Percentiles rank a stretch among this genome's conserved stretches.
phyloP scores from a whole-genome alignment of 331 rosid genomes.

The Stylosanthes scabra region DNA sequence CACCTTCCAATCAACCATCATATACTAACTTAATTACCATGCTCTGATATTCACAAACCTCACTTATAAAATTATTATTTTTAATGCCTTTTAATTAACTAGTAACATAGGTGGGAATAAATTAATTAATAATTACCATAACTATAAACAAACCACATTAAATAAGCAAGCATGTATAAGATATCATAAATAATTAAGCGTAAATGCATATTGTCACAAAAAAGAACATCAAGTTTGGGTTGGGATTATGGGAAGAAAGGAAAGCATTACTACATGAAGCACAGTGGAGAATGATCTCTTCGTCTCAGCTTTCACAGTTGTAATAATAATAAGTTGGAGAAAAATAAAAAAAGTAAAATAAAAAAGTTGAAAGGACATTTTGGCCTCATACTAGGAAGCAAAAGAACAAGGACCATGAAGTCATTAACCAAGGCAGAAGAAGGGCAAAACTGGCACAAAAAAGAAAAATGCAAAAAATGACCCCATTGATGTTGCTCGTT shows the following conservation, averaged over 20 bases:
- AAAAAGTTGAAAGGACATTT: slow-evolving; percentile 45
- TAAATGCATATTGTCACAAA: background rate
- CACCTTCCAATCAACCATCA: background rate
- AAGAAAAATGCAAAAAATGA: background rate
- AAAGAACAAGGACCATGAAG: slow-evolving; percentile 42
- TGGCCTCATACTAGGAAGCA: slow-evolving; percentile 71
- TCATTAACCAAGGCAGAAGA: slow-evolving; percentile 43
- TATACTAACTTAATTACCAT: background rate
- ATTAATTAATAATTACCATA: background rate
- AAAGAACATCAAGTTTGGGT: background rate
- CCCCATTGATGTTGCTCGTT: slow-evolving; percentile 3
- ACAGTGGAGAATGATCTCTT: slow-evolving; percentile 20
- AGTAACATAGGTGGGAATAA: background rate
- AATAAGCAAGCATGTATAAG: background rate
- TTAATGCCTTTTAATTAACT: background rate
- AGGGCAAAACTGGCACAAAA: slow-evolving; percentile 46
- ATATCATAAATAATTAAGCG: slow-evolving; percentile 45
- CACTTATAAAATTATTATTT: background rate
- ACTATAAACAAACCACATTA: background rate
- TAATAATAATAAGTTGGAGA: slow-evolving; percentile 27
- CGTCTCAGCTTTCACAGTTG: slow-evolving; percentile 16
- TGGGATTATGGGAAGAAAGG: background rate
- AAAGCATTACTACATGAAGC: slow-evolving; percentile 31
- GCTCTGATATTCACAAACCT: background rate
- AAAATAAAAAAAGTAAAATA: background rate